These are phyloP conservation scores for Aspergillus taichungensis DNA, from an alignment of 495 filamentous ascomycete species.

Conservation along the genomic window DNA sequence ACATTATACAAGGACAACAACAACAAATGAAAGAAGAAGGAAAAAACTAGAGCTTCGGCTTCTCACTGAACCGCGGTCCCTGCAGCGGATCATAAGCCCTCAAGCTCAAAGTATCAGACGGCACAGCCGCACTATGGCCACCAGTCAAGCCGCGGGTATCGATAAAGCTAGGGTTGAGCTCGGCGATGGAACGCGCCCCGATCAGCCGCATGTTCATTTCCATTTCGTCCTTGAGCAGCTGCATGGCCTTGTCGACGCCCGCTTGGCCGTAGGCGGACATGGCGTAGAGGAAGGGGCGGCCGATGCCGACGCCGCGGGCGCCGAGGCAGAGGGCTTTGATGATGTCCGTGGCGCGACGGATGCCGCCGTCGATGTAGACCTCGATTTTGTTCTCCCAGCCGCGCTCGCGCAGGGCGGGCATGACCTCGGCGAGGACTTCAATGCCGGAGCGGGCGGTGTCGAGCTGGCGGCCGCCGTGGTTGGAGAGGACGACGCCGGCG, in stretches of 20 bases:
- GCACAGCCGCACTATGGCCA: conserved; percentile 58
- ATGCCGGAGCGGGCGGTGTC: conserved; percentile 87
- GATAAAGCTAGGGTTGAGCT: conserved; percentile 70
- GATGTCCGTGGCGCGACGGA: conserved; percentile 87
- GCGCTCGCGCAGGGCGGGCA: conserved; percentile 80
- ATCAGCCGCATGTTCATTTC: conserved; percentile 98
- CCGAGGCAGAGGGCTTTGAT: conserved; percentile 92
- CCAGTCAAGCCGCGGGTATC: conserved; percentile 61
- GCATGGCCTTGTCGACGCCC: conserved; percentile 87
- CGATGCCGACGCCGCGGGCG: conserved; percentile 89
- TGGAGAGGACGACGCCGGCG: conserved; percentile 89
- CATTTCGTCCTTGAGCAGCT: conserved; percentile 95
- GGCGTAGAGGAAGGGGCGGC: conserved; percentile 87
- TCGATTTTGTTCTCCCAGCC: conserved; percentile 81
- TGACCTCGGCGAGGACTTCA: conserved; percentile 90
- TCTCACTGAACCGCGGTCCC: conserved; percentile 49
- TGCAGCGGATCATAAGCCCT: conserved; percentile 58
- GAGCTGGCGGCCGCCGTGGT: conserved; percentile 96
- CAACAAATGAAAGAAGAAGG: not conserved
- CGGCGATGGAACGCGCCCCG: conserved; percentile 60
- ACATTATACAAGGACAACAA: not conserved
- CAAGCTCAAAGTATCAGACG: conserved; percentile 59
- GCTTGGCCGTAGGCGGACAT: conserved; percentile 88
- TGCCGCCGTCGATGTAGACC: conserved; percentile 83
- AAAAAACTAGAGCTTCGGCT: conserved; percentile 43